Percentiles rank a stretch among this genome's conserved stretches.
These are phyloP conservation scores for Talaromyces marneffei DNA, from an alignment of 2,329 filamentous ascomycete species.

Conservation along the genomic window DNA sequence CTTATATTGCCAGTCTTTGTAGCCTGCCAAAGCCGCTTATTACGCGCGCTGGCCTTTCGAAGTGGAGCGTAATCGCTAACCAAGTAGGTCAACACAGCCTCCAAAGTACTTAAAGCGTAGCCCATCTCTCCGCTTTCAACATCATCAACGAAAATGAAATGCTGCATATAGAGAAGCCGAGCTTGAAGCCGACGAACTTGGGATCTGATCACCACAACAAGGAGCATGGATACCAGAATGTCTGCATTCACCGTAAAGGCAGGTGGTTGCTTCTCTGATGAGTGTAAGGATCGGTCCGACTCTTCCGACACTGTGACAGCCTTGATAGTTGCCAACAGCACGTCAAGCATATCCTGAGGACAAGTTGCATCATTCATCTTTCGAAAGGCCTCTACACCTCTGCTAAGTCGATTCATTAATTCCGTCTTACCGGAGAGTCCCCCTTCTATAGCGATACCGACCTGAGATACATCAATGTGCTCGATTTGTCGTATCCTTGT, in stretches of 20 bases:
- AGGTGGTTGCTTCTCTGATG: conserved; percentile 49
- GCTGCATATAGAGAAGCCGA: conserved; percentile 85
- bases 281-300: conserved; percentile 34
- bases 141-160: conserved; percentile 97
- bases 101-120: conserved; percentile 91
- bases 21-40: conserved; percentile 83
- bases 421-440: conserved; percentile 74
- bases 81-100: conserved; percentile 87
- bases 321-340: conserved; percentile 75
- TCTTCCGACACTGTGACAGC: conserved; percentile 63
- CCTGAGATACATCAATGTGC: conserved; percentile 86
- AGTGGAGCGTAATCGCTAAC: conserved; percentile 74
- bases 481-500: conserved; percentile 88
- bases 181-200: conserved; percentile 84
- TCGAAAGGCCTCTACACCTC: conserved; percentile 81
- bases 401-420: conserved; percentile 67
- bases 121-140: conserved; percentile 94
- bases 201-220: conserved; percentile 88
- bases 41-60: conserved; percentile 76
- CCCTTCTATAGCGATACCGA: conserved; percentile 80
- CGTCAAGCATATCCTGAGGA: conserved; percentile 83
- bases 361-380: conserved; percentile 72
- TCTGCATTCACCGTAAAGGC: conserved; percentile 74
- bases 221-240: conserved; percentile 80
- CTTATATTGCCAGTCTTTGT: conserved; percentile 69